phyloP scores from a whole-genome alignment of 805 yeast species.

The Candida takata region DNA sequence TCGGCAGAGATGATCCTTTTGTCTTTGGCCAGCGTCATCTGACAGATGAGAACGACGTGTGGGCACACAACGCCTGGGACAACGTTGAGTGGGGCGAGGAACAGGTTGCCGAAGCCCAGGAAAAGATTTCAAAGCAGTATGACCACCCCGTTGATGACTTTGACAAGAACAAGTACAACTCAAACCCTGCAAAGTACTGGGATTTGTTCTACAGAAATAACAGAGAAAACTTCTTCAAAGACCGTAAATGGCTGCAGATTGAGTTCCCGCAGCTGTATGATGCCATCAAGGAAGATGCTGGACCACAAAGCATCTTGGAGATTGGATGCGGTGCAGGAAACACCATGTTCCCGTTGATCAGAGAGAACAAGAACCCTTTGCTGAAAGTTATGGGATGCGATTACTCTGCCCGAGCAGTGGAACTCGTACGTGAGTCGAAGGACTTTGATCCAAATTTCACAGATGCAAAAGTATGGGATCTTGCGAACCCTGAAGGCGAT shows the following conservation, averaged over 20 bases:
- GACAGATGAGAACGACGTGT: conserved; percentile 69
- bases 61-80: conserved; percentile 90
- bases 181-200: conserved; percentile 92
- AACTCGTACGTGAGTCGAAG: conserved; percentile 63
- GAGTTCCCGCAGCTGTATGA: conserved; percentile 86
- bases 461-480: conserved; percentile 91
- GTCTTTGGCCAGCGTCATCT: conserved; percentile 84
- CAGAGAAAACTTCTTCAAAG: conserved; percentile 90
- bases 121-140: conserved; percentile 65
- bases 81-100: conserved; percentile 97
- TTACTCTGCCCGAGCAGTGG: conserved; percentile 84
- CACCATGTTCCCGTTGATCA: conserved; percentile 85
- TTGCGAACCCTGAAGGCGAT: conserved; percentile 63
- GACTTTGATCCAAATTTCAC: conserved; percentile 56
- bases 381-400: conserved; percentile 79
- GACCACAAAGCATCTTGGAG: conserved; percentile 73
- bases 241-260: conserved; percentile 90
- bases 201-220: conserved; percentile 88
- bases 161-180: conserved; percentile 70
- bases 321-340: conserved; percentile 99
- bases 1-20: conserved; percentile 85
- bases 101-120: conserved; percentile 68
- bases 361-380: conserved; percentile 74
- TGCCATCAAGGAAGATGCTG: conserved; percentile 64
- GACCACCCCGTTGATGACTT: conserved; percentile 83